Conservation (phyloP, 805 yeast species). For the Candida namnaoensis region DNA sequence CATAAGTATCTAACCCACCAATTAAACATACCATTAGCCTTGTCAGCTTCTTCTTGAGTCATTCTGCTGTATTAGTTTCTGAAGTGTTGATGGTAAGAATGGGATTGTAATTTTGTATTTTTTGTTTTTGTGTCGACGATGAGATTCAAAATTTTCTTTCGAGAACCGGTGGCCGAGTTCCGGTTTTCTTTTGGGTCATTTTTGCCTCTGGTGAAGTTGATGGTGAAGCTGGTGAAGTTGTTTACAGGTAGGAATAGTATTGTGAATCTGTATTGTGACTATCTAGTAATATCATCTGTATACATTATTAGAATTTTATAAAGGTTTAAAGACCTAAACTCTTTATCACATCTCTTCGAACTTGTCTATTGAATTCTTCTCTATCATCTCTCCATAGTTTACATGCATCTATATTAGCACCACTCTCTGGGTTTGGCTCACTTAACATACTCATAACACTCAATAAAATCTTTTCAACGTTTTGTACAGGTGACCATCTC, state of each 20-base stretch:
- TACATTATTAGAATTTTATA: no score
- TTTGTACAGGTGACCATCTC: constrained; percentile 97
- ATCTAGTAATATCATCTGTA: no score
- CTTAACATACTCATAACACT: constrained; percentile 96
- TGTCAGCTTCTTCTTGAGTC: neutral
- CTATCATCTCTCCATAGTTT: constrained; percentile 89
- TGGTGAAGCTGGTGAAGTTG: no score
- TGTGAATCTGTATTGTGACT: no score
- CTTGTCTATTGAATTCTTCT: constrained; percentile 53
- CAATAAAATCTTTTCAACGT: constrained; percentile 90
- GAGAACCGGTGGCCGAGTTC: neutral
- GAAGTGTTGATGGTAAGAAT: neutral
- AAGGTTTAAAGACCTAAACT: constrained; percentile 41
- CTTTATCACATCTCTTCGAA: constrained; percentile 57
- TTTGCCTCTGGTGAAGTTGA: no score
- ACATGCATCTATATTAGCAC: constrained; percentile 77
- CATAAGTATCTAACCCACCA: no score
- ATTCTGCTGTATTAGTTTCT: no score
- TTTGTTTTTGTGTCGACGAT: neutral
- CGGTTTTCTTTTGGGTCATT: no score
- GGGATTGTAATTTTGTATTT: no score
- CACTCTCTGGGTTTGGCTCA: constrained; percentile 93
- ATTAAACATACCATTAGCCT: neutral
- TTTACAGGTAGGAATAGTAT: no score
- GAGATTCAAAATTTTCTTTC: neutral